These are phyloP conservation scores for Lagenaria siceraria DNA, from an alignment of 306 rosid species.

Conservation along the genomic window DNA sequence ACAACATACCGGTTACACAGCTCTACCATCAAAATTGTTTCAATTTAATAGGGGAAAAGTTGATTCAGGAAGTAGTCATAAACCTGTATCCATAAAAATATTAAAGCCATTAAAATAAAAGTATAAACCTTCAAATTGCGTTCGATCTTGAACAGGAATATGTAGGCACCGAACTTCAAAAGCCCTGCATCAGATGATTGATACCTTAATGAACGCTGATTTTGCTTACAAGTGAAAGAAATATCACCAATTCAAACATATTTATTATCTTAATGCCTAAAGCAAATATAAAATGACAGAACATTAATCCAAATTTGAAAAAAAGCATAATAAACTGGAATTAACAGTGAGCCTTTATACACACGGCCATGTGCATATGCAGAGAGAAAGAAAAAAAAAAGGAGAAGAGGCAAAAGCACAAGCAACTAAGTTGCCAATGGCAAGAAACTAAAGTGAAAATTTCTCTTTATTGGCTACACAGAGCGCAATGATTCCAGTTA, in stretches of 20 bases:
- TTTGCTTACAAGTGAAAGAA: neutral
- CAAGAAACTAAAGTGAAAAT: neutral
- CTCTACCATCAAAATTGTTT: neutral
- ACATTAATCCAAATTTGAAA: neutral
- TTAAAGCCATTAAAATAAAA: neutral
- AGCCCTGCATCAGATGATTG: conserved; percentile 39
- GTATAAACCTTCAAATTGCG: conserved; percentile 78
- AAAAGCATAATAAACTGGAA: neutral
- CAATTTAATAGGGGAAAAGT: neutral
- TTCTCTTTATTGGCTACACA: neutral
- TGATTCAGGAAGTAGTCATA: neutral
- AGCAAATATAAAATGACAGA: neutral
- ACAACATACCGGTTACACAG: neutral
- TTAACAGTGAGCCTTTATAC: neutral
- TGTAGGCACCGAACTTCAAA: conserved; percentile 92
- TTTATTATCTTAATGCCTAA: neutral
- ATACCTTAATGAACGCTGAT: neutral
- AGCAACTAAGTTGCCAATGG: neutral
- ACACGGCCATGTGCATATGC: neutral
- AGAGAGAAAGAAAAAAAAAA: neutral
- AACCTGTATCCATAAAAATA: neutral
- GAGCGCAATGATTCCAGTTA: neutral
- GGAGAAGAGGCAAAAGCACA: neutral
- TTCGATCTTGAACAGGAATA: conserved; percentile 69
- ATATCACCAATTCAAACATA: neutral